Evolutionary conservation across 2,329 filamentous ascomycete species (phyloP).

Genomic region (Microcera coccophila): DNA sequence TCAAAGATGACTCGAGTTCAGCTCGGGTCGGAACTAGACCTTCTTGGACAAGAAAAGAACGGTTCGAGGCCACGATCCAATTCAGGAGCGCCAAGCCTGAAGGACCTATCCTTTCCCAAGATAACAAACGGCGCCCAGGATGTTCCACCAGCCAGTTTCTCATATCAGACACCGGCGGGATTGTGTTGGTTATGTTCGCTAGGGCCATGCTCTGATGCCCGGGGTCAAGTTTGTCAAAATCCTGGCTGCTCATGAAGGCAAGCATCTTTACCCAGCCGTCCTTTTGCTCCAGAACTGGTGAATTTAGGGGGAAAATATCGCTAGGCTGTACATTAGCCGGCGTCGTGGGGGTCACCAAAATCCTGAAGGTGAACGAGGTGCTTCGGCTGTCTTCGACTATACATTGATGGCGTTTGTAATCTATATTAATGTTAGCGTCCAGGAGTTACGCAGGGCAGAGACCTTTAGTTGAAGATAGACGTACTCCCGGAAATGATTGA

Average conservation of each 20-base stretch:
- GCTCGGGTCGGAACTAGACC: conserved; percentile 36
- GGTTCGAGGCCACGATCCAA: conserved; percentile 88
- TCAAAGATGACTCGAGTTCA: too few relatives aligned
- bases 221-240: conserved; percentile 20
- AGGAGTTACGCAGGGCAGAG: too few relatives aligned
- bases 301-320: too few relatives aligned
- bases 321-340: too few relatives aligned
- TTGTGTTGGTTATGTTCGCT: conserved; percentile 49
- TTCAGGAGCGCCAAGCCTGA: conserved; percentile 66
- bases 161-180: conserved; percentile 62
- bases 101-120: conserved; percentile 55
- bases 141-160: conserved; percentile 41
- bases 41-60: conserved; percentile 79
- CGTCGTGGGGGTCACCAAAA: too few relatives aligned
- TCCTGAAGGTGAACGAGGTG: too few relatives aligned
- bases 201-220: conserved; percentile 25
- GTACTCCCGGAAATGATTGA: conserved; percentile 12
- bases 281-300: too few relatives aligned
- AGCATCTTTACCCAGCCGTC: not conserved
- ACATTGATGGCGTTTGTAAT: conserved; percentile 17
- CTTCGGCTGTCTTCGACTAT: conserved; percentile 14
- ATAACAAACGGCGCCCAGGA: conserved; percentile 39
- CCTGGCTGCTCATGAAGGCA: conserved; percentile 20
- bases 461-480: conserved; percentile 2
- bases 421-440: conserved; percentile 7